Percentiles rank a stretch among this genome's conserved stretches.
Conservation (phyloP, 2,329 filamentous ascomycete species). For the Aspergillus sojae region DNA sequence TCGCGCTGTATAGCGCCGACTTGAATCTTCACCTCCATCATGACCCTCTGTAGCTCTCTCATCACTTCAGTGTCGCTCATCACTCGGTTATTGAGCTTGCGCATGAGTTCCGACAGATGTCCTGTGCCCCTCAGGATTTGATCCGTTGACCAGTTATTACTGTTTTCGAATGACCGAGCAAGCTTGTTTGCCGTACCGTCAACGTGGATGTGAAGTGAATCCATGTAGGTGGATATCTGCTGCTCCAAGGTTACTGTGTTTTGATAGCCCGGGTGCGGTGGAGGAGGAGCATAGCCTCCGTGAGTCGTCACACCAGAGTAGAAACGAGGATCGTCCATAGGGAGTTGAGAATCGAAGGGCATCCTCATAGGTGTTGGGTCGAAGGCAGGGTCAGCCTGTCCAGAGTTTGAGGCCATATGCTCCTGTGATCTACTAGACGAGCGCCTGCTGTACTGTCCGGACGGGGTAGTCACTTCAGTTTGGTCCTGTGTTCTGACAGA, state of each 20-base stretch:
- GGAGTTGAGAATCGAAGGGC: not conserved
- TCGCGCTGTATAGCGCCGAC: slow-evolving; percentile 16
- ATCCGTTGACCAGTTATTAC: slow-evolving; percentile 25
- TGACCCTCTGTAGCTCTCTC: slow-evolving; percentile 13
- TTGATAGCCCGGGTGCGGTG: slow-evolving; percentile 25
- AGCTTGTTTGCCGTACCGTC: slow-evolving; percentile 17
- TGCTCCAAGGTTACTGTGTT: slow-evolving; percentile 27
- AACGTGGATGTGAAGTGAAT: slow-evolving; percentile 27
- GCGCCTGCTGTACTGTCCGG: not conserved
- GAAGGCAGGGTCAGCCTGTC: not conserved
- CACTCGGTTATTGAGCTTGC: slow-evolving; percentile 17
- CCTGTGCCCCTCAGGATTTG: slow-evolving; percentile 25
- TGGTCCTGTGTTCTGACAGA: not conserved
- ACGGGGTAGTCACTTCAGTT: not conserved
- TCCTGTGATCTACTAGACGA: not conserved
- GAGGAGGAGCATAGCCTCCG: slow-evolving; percentile 29
- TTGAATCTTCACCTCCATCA: slow-evolving; percentile 18
- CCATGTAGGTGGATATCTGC: slow-evolving; percentile 21
- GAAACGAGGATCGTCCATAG: slow-evolving; percentile 4
- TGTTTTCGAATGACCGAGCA: slow-evolving; percentile 20
- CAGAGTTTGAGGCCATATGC: not conserved
- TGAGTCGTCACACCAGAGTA: slow-evolving; percentile 21
- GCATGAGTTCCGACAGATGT: slow-evolving; percentile 18
- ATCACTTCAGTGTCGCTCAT: slow-evolving; percentile 19
- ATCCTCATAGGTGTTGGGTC: slow-evolving; percentile 1